phyloP scores from a whole-genome alignment of 768 basidiomycete genomes.

The Daedalea quercina region DNA sequence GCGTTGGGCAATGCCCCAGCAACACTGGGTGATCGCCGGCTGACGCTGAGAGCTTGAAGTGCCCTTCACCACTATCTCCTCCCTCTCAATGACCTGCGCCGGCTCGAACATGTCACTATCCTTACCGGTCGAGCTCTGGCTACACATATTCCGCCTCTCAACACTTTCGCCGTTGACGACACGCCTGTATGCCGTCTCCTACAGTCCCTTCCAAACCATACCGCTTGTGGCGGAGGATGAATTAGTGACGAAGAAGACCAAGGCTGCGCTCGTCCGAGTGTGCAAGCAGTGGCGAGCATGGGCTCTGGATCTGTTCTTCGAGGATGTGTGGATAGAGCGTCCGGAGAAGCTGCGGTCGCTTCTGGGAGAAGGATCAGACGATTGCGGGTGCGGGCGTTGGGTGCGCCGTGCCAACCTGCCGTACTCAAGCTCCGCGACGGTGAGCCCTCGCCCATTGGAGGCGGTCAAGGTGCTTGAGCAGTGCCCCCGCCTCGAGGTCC shows the following conservation, averaged over 20 bases:
- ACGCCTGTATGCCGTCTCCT: conserved; percentile 24
- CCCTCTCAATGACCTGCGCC: background rate
- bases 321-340: conserved; percentile 40
- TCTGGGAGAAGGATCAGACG: conserved; percentile 17
- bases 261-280: conserved; percentile 41
- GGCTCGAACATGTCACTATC: background rate
- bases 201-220: conserved; percentile 42
- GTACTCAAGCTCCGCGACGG: conserved; percentile 44
- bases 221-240: conserved; percentile 16
- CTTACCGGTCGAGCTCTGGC: conserved; percentile 21
- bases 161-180: conserved; percentile 31
- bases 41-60: too few species aligned
- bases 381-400: conserved; percentile 22
- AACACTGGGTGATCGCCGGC: too few species aligned
- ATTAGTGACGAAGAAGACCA: conserved; percentile 28
- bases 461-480: conserved; percentile 41
- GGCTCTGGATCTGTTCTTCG: conserved; percentile 41
- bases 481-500: conserved; percentile 46
- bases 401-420: conserved; percentile 56
- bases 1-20: too few species aligned
- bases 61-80: too few species aligned
- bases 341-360: conserved; percentile 23
- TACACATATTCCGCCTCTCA: conserved; percentile 21
- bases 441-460: conserved; percentile 22
- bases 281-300: conserved; percentile 52